Conservation (phyloP, 257 asterid species). For the Solanum microdontum region DNA sequence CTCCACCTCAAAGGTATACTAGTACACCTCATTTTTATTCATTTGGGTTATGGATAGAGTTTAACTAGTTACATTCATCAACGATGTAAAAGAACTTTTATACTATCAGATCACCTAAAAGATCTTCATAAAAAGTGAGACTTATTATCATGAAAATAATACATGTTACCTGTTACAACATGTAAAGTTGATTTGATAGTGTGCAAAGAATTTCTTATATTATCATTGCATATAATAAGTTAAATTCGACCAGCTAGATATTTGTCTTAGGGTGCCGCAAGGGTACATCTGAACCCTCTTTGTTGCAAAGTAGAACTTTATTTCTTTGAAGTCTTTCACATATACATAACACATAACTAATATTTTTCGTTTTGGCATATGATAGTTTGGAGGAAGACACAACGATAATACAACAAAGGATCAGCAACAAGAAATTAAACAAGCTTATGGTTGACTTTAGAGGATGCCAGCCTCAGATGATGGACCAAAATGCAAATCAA, state of each 20-base stretch:
- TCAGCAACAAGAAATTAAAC: neutral
- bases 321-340: neutral
- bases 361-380: neutral
- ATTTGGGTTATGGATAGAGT: neutral
- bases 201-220: neutral
- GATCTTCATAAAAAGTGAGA: neutral
- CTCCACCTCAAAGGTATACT: constrained; percentile 7
- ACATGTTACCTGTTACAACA: neutral
- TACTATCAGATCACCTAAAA: neutral
- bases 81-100: neutral
- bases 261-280: neutral
- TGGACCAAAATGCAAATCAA: neutral
- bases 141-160: neutral
- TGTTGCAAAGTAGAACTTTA: neutral
- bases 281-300: neutral
- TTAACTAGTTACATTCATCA: neutral
- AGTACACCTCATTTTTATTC: neutral
- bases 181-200: neutral
- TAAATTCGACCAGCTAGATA: neutral
- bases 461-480: neutral
- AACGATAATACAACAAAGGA: neutral
- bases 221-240: neutral
- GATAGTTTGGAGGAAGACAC: neutral
- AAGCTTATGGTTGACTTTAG: neutral
- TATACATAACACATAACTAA: neutral